phyloP scores from a whole-genome alignment of 192 early-diverging fungal genomes.

The Coemansia javaensis region DNA sequence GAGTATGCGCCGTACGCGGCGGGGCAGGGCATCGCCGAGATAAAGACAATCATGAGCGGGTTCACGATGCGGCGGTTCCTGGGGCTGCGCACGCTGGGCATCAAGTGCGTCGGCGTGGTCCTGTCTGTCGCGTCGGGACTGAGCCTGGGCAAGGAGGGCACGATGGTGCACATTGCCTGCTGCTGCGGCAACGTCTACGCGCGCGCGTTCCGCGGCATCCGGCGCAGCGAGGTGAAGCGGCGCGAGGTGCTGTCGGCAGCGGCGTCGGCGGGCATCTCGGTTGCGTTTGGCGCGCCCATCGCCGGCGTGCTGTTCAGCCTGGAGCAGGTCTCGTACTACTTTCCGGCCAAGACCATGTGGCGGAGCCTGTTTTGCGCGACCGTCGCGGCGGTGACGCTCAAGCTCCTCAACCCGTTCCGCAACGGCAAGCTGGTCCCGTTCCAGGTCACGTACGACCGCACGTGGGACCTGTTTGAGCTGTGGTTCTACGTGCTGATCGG shows the following conservation, averaged over 20 bases:
- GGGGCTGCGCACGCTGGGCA: constrained; percentile 60
- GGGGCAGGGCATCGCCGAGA: constrained; percentile 75
- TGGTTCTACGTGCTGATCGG: constrained; percentile 81
- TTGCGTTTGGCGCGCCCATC: constrained; percentile 96
- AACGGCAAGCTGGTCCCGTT: constrained; percentile 81
- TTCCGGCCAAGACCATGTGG: constrained; percentile 93
- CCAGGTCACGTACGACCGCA: constrained; percentile 82
- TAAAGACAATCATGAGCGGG: constrained; percentile 76
- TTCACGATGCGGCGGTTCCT: constrained; percentile 71
- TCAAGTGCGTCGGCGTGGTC: constrained; percentile 87
- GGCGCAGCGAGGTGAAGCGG: constrained; percentile 75
- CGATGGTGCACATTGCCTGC: constrained; percentile 92
- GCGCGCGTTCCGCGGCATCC: constrained; percentile 72
- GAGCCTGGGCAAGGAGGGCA: constrained; percentile 92
- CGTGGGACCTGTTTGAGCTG: constrained; percentile 92
- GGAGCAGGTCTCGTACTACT: constrained; percentile 60
- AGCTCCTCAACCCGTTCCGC: constrained; percentile 79
- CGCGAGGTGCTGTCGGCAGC: constrained; percentile 82
- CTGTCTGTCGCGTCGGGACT: constrained; percentile 85
- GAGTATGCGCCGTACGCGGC: constrained; percentile 76
- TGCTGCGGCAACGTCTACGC: constrained; percentile 87
- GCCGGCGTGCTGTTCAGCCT: constrained; percentile 70
- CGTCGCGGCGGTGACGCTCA: constrained; percentile 78
- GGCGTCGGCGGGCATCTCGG: constrained; percentile 93
- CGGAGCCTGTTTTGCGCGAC: constrained; percentile 93